Percentiles rank a stretch among this genome's conserved stretches.
phyloP scores from a whole-genome alignment of 2,329 filamentous ascomycete genomes.

The Diaporthe vexans region DNA sequence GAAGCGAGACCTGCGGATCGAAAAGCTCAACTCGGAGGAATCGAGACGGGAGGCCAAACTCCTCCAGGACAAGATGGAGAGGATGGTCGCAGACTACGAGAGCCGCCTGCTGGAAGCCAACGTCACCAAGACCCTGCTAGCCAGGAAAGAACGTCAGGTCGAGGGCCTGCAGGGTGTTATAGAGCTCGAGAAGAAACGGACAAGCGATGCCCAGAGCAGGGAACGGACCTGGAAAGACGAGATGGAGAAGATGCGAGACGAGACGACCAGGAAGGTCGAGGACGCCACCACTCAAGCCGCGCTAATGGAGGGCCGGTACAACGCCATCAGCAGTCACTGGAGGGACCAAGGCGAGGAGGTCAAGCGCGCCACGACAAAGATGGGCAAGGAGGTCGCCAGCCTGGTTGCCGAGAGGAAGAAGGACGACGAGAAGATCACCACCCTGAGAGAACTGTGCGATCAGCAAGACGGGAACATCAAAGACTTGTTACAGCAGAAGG shows the following conservation, averaged over 20 bases:
- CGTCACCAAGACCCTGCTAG: conserved; percentile 78
- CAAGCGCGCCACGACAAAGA: conserved; percentile 62
- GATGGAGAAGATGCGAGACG: conserved; percentile 72
- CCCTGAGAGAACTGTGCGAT: conserved; percentile 77
- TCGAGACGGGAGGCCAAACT: conserved; percentile 77
- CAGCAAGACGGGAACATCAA: conserved; percentile 80
- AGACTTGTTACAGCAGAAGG: conserved; percentile 71
- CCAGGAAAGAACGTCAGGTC: conserved; percentile 81
- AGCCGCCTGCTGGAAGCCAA: conserved; percentile 77
- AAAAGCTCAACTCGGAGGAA: conserved; percentile 76
- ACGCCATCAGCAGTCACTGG: conserved; percentile 75
- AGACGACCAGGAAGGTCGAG: conserved; percentile 74
- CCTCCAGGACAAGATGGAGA: conserved; percentile 79
- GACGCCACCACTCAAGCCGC: conserved; percentile 75
- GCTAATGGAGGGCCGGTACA: conserved; percentile 79
- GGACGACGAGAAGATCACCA: conserved; percentile 75
- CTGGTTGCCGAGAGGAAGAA: conserved; percentile 68
- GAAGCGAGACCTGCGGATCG: conserved; percentile 79
- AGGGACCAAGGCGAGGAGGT: conserved; percentile 76
- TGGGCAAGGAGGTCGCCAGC: conserved; percentile 67
- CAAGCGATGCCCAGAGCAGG: conserved; percentile 70
- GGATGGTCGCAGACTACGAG: conserved; percentile 77
- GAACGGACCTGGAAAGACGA: conserved; percentile 74
- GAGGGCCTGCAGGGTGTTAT: conserved; percentile 76
- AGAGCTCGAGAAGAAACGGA: conserved; percentile 74